phyloP scores from a whole-genome alignment of 176 grass and related monocot species.

The Cymbopogon citratus region DNA sequence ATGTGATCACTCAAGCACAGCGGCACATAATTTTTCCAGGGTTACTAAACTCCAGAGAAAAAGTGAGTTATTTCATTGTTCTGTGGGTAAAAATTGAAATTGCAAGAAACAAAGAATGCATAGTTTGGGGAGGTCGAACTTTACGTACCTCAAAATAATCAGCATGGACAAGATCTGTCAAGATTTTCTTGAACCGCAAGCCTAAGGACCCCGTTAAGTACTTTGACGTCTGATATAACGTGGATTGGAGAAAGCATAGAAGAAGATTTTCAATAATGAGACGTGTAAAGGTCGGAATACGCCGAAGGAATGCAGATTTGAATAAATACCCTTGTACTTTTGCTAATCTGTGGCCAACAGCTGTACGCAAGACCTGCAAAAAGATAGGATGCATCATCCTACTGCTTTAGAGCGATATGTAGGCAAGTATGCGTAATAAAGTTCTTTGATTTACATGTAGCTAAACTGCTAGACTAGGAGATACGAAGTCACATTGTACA shows the following conservation, averaged over 20 bases:
- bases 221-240: conserved; percentile 78
- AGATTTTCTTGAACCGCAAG: conserved; percentile 89
- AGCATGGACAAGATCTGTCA: conserved; percentile 86
- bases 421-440: neutral
- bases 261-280: conserved; percentile 90
- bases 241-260: conserved; percentile 89
- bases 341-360: conserved; percentile 84
- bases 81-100: neutral
- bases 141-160: conserved; percentile 89
- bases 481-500: neutral
- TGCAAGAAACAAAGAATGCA: neutral
- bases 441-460: neutral
- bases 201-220: conserved; percentile 82
- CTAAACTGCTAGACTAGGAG: neutral
- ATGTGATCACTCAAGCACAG: neutral
- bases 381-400: conserved; percentile 1
- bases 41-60: neutral
- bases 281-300: conserved; percentile 67
- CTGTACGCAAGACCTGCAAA: conserved; percentile 80
- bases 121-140: neutral
- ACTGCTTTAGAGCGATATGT: neutral
- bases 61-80: conserved; percentile 8
- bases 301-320: conserved; percentile 77
- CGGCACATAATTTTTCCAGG: neutral
- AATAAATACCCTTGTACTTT: conserved; percentile 97